Evolutionary conservation across 495 filamentous ascomycete species (phyloP).

Genomic region (Hypoxylon crocopeplum): DNA sequence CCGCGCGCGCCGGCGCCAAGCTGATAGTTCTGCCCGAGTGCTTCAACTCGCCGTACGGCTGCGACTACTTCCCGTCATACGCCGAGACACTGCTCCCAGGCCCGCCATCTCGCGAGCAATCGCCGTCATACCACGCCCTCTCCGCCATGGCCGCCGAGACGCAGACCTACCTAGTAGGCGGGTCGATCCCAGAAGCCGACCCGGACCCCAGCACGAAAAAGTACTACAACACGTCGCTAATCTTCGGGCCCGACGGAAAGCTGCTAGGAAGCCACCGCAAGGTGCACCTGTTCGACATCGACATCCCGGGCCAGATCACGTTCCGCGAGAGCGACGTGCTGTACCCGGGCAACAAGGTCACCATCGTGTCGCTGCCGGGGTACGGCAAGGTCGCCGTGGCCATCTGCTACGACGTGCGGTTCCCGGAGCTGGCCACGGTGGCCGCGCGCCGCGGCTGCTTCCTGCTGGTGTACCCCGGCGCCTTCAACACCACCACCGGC

Average conservation of each 20-base stretch:
- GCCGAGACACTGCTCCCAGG: slow-evolving; percentile 86
- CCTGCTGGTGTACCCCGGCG: slow-evolving; percentile 87
- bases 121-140: slow-evolving; percentile 85
- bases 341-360: slow-evolving; percentile 79
- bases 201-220: slow-evolving; percentile 55
- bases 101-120: slow-evolving; percentile 71
- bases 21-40: slow-evolving; percentile 82
- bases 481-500: slow-evolving; percentile 94
- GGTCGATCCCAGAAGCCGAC: slow-evolving; percentile 87
- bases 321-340: slow-evolving; percentile 93
- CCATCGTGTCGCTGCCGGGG: slow-evolving; percentile 80
- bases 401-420: slow-evolving; percentile 97
- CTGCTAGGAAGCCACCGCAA: slow-evolving; percentile 91
- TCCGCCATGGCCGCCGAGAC: slow-evolving; percentile 78
- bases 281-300: slow-evolving; percentile 98
- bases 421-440: slow-evolving; percentile 92
- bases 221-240: slow-evolving; percentile 90
- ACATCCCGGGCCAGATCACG: slow-evolving; percentile 91
- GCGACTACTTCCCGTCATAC: slow-evolving; percentile 87
- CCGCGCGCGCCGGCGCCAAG: slow-evolving; percentile 74
- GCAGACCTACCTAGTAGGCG: slow-evolving; percentile 81
- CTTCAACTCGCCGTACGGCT: slow-evolving; percentile 98
- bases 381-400: slow-evolving; percentile 86
- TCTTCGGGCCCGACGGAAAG: slow-evolving; percentile 76
- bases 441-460: slow-evolving; percentile 79